phyloP scores from a whole-genome alignment of 192 early-diverging fungal species.

The Phycomyces blakesleeanus region DNA sequence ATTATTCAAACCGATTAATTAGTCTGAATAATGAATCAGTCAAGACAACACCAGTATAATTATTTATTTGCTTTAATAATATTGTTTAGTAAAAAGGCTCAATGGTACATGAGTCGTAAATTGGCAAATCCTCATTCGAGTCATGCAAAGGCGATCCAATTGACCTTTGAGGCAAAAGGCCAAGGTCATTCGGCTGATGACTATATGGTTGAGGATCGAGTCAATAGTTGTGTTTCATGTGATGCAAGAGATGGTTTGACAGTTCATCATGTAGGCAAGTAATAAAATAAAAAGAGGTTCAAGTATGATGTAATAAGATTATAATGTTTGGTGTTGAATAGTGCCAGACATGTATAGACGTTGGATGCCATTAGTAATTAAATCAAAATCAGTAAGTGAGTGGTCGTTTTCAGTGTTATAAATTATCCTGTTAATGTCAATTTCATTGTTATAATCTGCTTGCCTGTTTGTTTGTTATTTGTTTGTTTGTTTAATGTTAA shows the following conservation, averaged over 20 bases:
- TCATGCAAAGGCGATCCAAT: constrained; percentile 20
- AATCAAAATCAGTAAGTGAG: constrained; percentile 36
- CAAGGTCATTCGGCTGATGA: constrained; percentile 24
- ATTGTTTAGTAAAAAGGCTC: constrained; percentile 36
- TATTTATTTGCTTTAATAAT: too few relatives aligned
- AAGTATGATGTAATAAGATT: neutral
- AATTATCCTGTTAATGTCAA: neutral
- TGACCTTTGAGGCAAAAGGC: constrained; percentile 35
- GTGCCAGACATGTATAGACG: constrained; percentile 42
- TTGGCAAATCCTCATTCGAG: constrained; percentile 18
- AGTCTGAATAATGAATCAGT: too few relatives aligned
- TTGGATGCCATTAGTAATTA: constrained; percentile 33
- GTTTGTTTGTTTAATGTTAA: too few relatives aligned
- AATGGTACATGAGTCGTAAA: constrained; percentile 32
- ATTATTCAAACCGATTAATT: too few relatives aligned
- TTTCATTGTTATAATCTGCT: neutral
- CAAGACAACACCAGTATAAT: too few relatives aligned
- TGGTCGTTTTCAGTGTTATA: neutral
- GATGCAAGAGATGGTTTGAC: constrained; percentile 18
- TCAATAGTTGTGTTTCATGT: constrained; percentile 36
- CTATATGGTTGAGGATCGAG: constrained; percentile 36
- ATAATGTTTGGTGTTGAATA: neutral
- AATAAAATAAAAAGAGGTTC: neutral
- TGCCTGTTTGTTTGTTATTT: neutral
- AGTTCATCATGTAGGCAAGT: constrained; percentile 34